Evolutionary conservation across 306 rosid genomes (phyloP).

Genomic region (Albizia julibrissin): DNA sequence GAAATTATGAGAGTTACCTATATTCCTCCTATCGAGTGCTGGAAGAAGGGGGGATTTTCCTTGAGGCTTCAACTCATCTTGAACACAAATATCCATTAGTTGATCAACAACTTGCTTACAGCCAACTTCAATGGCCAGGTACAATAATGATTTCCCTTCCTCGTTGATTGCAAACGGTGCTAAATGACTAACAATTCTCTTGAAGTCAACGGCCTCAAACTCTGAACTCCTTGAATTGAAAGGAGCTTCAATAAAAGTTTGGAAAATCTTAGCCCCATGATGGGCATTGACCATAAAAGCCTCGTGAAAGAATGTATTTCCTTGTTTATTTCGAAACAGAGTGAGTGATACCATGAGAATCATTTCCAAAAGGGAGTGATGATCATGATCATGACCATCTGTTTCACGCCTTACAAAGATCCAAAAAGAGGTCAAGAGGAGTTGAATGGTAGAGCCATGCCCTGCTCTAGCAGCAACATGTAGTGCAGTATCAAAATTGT

Average conservation of each 20-base stretch:
- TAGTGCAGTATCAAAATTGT: background rate
- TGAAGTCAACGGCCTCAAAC: background rate
- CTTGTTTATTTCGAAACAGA: background rate
- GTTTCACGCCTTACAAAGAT: background rate
- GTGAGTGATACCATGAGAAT: background rate
- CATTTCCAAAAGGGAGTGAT: background rate
- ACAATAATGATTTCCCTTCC: background rate
- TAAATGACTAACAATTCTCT: background rate
- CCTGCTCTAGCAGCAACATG: constrained; percentile 20
- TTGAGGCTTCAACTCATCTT: background rate
- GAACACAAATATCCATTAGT: background rate
- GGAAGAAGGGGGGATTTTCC: background rate
- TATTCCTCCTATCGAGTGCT: background rate
- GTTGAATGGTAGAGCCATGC: background rate
- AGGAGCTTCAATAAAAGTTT: background rate
- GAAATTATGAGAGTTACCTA: background rate
- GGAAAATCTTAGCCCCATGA: background rate
- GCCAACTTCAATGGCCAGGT: background rate
- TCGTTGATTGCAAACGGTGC: background rate
- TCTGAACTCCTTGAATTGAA: background rate
- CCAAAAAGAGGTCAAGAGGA: background rate
- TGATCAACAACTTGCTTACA: background rate
- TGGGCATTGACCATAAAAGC: background rate
- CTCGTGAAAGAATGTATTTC: background rate
- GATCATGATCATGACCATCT: background rate